Percentiles rank a stretch among this genome's conserved stretches.
Conservation (phyloP, 768 basidiomycete species). For the Pleurotus giganteus region DNA sequence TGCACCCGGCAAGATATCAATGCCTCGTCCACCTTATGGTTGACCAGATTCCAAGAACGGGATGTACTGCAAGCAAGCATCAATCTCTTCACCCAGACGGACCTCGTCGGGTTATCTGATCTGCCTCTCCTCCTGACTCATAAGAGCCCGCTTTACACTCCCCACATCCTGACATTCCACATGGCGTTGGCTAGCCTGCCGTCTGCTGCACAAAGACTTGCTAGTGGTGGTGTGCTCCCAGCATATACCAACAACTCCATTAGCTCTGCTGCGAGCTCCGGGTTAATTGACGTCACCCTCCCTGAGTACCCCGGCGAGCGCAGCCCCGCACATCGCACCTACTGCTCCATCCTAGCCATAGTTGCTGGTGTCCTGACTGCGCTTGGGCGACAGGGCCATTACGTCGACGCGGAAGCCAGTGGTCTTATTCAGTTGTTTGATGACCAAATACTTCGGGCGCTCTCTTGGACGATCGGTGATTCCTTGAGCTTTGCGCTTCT, state of each 20-base stretch:
- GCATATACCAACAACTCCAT: constrained; percentile 85
- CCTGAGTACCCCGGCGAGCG: constrained; percentile 73
- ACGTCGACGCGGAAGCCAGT: constrained; percentile 81
- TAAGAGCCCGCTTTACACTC: constrained; percentile 68
- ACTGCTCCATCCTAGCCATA: constrained; percentile 82
- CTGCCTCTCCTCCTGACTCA: constrained; percentile 57
- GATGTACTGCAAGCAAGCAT: constrained; percentile 76
- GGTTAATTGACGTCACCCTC: constrained; percentile 62
- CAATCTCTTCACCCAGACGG: constrained; percentile 65
- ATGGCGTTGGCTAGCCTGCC: constrained; percentile 78
- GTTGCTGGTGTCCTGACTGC: constrained; percentile 69
- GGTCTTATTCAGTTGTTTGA: constrained; percentile 85
- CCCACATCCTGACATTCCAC: constrained; percentile 83
- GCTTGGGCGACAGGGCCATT: constrained; percentile 65
- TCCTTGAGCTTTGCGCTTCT: constrained; percentile 72
- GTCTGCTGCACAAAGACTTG: constrained; percentile 79
- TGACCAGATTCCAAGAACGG: constrained; percentile 76
- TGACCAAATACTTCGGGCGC: constrained; percentile 70
- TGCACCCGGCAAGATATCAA: constrained; percentile 69
- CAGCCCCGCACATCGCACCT: constrained; percentile 76
- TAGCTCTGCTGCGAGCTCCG: constrained; percentile 71
- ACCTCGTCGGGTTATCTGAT: constrained; percentile 70
- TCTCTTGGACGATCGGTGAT: constrained; percentile 83
- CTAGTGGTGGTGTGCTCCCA: constrained; percentile 75
- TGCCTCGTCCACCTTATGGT: constrained; percentile 71